Percentiles rank a stretch among this genome's conserved stretches.
Conservation (phyloP, 495 filamentous ascomycete species). For the Chaetomium fimeti region DNA sequence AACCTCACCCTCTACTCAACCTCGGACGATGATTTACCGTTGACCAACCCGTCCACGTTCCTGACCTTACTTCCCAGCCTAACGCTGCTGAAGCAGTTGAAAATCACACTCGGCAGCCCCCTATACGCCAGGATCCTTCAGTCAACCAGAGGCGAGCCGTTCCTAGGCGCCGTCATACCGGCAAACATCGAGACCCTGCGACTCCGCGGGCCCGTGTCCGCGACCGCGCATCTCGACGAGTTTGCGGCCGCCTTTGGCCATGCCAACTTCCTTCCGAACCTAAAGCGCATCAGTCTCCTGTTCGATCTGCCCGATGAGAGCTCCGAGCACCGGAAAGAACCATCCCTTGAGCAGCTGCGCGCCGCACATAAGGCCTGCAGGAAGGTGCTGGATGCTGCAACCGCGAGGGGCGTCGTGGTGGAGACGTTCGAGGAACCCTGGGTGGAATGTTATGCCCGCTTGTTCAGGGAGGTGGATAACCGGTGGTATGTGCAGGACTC, state of each 20-base stretch:
- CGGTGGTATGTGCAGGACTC: constrained; percentile 2
- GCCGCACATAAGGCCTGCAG: background rate
- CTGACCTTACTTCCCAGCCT: background rate
- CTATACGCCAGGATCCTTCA: background rate
- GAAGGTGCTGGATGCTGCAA: background rate
- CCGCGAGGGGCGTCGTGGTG: background rate
- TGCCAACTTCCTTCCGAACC: background rate
- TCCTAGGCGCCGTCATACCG: background rate
- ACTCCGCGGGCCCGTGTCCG: constrained; percentile 1
- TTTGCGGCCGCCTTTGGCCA: background rate
- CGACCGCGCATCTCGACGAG: background rate
- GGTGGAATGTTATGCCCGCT: background rate
- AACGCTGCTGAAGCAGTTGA: background rate
- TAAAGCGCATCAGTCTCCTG: background rate
- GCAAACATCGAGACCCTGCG: background rate
- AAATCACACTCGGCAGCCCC: background rate
- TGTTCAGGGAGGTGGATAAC: background rate
- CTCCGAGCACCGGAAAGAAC: background rate
- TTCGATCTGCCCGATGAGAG: background rate
- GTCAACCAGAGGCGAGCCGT: background rate
- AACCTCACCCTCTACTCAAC: background rate
- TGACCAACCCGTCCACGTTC: background rate
- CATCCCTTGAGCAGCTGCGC: background rate
- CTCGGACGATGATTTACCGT: background rate
- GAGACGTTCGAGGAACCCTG: background rate